Percentiles rank a stretch among this genome's conserved stretches.
Conservation (phyloP, 306 rosid species). For the Coriaria nepalensis region DNA sequence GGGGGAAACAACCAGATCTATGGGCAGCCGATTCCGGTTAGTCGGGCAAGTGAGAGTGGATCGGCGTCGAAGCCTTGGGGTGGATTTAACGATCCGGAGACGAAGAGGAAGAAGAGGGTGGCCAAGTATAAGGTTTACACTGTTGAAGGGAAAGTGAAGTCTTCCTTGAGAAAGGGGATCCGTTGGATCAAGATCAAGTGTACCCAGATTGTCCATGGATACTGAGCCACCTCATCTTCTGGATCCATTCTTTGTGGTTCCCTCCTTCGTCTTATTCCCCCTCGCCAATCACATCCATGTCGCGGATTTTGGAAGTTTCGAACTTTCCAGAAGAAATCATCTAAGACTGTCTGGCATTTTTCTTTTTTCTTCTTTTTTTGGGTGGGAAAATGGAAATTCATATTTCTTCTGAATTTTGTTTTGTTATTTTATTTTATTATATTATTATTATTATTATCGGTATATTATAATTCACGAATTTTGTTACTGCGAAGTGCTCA, state of each 20-base stretch:
- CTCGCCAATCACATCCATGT: not conserved
- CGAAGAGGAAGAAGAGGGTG: slow-evolving; percentile 60
- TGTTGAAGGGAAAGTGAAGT: slow-evolving; percentile 56
- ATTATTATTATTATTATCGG: no score
- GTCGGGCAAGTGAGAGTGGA: slow-evolving; percentile 18
- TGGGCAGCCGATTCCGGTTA: slow-evolving; percentile 13
- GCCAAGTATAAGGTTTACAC: slow-evolving; percentile 55
- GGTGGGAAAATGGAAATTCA: no score
- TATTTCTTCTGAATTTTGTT: no score
- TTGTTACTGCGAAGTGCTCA: no score
- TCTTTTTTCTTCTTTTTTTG: no score
- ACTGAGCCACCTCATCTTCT: slow-evolving; percentile 6
- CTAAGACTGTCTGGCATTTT: no score
- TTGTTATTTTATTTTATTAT: no score
- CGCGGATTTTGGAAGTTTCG: not conserved
- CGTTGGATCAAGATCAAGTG: slow-evolving; percentile 67
- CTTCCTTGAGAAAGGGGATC: slow-evolving; percentile 39
- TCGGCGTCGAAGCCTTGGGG: slow-evolving; percentile 26
- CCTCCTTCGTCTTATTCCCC: not conserved
- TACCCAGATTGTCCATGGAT: slow-evolving; percentile 41
- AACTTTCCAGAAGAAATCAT: no score
- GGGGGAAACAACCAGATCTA: slow-evolving; percentile 3
- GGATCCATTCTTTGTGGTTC: not conserved
- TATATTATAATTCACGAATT: no score
- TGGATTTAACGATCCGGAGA: slow-evolving; percentile 29